Base-by-base conservation (phyloP, 345 rosid species). In the Euphorbia peplus region DNA sequence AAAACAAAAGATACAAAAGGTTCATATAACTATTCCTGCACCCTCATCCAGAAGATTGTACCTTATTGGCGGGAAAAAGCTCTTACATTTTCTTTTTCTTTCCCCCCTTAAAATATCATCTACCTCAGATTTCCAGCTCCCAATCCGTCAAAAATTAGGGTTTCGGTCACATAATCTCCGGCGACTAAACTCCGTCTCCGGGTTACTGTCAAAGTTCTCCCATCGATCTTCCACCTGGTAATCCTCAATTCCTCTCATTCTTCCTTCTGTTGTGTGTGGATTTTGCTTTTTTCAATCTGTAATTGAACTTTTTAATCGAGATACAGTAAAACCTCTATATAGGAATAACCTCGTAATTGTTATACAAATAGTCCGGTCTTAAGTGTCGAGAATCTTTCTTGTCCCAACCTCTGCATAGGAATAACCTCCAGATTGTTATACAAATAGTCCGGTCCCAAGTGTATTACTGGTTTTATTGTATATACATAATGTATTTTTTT, bases 51-150 rank as follows among this genome's bases (percentile, higher is more conserved):
- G 26, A 12, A 11, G 61, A 67, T 68, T 35, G 0, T 48, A 55
- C 35, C 51, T 41, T 46, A 12, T 63, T 72, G 80, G 80, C 80
- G 64, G 80, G 76, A 77, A 76, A 18, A 58, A 1, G 47, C 19
- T 56, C 46, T 57, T 62, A 8, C 50, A 35, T 19, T 18, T 47
- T 50, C 24, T 11, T 13, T 32, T 25, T 14, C 41, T 47, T 56
- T 59, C 60, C 26, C 32, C 22, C 22, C 19, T 28, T 14, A 18
- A 18, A 5, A 12, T 26, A 11, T 14, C 71, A 50, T 15, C n/a
- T 46, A 26, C 24, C 58, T 53, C 42, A 53, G 28, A 21, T 14
- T 16, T 50, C 54, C 24, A 50, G 21, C 10, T 58, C 16, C 30
- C 32, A 48, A 60, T 6, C 41, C 4, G 41, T 47, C 24, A 30